Evolutionary conservation across 345 rosid genomes (phyloP), one percentile per base, ranked within the genome.

Genomic region (Citrus cavaleriei): DNA sequence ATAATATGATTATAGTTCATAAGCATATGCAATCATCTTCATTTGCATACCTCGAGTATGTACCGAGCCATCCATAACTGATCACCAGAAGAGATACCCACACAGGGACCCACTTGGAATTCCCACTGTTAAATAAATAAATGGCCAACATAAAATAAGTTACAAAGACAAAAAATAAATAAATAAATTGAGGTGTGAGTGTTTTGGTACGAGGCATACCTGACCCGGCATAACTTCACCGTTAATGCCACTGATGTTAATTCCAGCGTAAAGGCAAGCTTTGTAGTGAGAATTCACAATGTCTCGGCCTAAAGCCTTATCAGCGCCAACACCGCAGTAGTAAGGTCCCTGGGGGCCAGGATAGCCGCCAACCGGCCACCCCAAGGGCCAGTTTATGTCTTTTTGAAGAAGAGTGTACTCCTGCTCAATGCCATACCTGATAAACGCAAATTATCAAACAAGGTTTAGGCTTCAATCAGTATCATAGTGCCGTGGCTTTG

Each of bases 201-300:
- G 59, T 7, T 46, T 75, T 54, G n/a, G 6, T n/a, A 8, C 1
- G 2, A 25, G 6, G 1, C 35, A 5, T 74, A 93, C 95, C 86
- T 92, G 97, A 8, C 93, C 94, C 0, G 98, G 95, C 98, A 94
- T 94, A 21, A 94, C 97, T 82, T 94, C 98, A 1, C 94, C 97
- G 34, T 94, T 92, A 78, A 90, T 90, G 24, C 98, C 98, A 37
- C 94, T 87, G 65, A 94, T 86, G 82, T 84, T 85, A 65, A 94
- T 88, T 2, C 95, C 95, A 18, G 97, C 92, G 72, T 90, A 94
- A 59, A 94, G 84, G 78, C 98, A 92, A 3, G 98, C 95, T 84
- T 92, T 94, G 89, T 91, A 94, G 75, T 94, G 97, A 4, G 98
- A 60, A 57, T 94, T 88, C 7, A 90, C 93, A 0, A 94, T 89